phyloP scores from a whole-genome alignment of 2,329 filamentous ascomycete genomes.

The Emmonsia crescens region DNA sequence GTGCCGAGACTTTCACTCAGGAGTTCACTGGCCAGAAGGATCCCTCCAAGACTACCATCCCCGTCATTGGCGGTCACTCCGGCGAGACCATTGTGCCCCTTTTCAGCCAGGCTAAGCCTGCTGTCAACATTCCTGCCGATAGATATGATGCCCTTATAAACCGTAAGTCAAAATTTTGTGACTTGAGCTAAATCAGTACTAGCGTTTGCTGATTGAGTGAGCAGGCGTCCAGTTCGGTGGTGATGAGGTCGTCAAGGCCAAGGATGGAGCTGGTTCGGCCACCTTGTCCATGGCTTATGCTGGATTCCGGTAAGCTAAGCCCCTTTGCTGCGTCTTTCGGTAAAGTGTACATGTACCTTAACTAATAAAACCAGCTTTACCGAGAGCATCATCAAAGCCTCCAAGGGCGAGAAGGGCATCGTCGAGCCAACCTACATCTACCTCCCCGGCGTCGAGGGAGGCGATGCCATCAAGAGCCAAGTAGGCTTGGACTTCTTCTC shows the following conservation, averaged over 20 bases:
- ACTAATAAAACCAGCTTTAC: constrained; percentile 55
- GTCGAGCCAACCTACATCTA: constrained; percentile 95
- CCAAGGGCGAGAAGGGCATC: constrained; percentile 81
- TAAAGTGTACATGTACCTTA: background rate
- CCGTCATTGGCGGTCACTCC: constrained; percentile 93
- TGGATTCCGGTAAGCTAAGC: constrained; percentile 64
- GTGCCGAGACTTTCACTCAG: constrained; percentile 91
- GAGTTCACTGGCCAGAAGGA: constrained; percentile 72
- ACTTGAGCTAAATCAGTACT: background rate
- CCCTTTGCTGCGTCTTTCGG: background rate
- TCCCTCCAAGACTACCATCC: constrained; percentile 72
- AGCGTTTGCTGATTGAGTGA: background rate
- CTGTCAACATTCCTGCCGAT: constrained; percentile 70
- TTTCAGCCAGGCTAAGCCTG: constrained; percentile 80
- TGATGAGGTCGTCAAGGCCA: constrained; percentile 92
- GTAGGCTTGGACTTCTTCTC: constrained; percentile 91
- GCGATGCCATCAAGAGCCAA: constrained; percentile 72
- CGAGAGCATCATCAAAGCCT: constrained; percentile 83
- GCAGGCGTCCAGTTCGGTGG: constrained; percentile 84
- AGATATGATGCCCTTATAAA: constrained; percentile 86
- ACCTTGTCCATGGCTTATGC: constrained; percentile 94
- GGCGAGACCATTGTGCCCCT: constrained; percentile 96
- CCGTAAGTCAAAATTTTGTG: constrained; percentile 41
- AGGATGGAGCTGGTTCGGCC: constrained; percentile 81
- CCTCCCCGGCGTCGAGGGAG: constrained; percentile 78